Conservation (phyloP, 176 grass and related monocot genomes). For the Tillandsia fasciculata region DNA sequence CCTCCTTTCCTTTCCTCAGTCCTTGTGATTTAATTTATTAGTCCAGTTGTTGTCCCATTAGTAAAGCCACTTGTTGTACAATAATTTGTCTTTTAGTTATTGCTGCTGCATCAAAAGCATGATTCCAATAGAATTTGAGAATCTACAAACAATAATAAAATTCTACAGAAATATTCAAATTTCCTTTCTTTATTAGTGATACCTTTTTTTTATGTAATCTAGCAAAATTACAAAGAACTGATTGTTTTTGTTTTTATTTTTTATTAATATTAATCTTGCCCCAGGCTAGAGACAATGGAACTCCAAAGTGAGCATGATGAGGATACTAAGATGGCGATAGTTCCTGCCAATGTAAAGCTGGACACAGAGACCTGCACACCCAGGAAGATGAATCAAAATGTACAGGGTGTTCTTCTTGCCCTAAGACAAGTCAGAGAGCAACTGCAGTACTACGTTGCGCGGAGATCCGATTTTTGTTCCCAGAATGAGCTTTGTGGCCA, state of each 20-base stretch:
- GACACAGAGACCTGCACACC: not conserved
- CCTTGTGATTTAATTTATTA: too few species aligned
- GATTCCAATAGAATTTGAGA: too few species aligned
- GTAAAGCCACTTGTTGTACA: too few species aligned
- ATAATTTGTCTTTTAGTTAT: too few species aligned
- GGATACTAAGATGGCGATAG: slow-evolving; percentile 33
- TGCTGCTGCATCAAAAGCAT: too few species aligned
- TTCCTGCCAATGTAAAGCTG: slow-evolving; percentile 25
- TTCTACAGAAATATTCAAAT: too few species aligned
- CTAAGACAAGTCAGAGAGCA: slow-evolving; percentile 81
- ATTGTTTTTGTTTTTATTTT: too few species aligned
- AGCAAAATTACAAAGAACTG: not conserved
- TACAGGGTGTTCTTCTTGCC: slow-evolving; percentile 71
- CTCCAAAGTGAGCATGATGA: not conserved
- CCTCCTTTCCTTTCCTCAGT: too few species aligned
- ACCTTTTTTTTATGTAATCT: not conserved
- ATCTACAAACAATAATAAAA: too few species aligned
- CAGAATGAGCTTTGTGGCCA: slow-evolving; percentile 49
- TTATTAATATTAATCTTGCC: not conserved
- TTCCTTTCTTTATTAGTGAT: too few species aligned
- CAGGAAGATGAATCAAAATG: slow-evolving; percentile 30
- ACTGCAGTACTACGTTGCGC: slow-evolving; percentile 53
- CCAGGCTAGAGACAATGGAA: slow-evolving; percentile 1
- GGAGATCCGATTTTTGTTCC: slow-evolving; percentile 36
- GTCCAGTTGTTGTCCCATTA: too few species aligned